These are phyloP conservation scores for Stellera chamaejasme DNA, from an alignment of 345 rosid genomes.

Conservation along the genomic window DNA sequence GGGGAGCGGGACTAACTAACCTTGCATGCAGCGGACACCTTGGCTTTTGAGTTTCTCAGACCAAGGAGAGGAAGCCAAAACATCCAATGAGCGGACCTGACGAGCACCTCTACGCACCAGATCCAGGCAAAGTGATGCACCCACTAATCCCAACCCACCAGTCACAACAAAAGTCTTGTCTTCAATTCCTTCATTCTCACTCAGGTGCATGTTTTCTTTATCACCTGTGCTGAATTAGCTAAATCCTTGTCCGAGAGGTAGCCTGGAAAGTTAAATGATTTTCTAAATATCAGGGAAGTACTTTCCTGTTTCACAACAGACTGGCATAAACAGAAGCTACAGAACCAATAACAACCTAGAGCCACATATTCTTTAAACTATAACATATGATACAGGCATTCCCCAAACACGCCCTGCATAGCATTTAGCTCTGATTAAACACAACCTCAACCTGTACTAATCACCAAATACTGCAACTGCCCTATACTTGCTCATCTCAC, in stretches of 20 bases:
- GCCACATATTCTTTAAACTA: too few species aligned
- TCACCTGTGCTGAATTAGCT: not conserved
- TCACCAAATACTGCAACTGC: too few species aligned
- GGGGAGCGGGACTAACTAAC: too few species aligned
- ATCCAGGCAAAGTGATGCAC: constrained; percentile 79
- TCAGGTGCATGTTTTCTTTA: constrained; percentile 51
- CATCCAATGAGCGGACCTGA: constrained; percentile 74
- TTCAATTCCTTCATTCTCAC: constrained; percentile 92
- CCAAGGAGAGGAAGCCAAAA: constrained; percentile 61
- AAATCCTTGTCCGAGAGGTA: not conserved
- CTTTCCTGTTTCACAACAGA: too few species aligned
- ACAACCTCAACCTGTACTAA: too few species aligned
- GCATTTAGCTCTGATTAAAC: too few species aligned
- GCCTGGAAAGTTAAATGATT: not conserved
- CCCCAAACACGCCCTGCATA: too few species aligned
- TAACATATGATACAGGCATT: too few species aligned
- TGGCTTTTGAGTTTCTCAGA: constrained; percentile 34
- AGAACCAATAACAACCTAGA: too few species aligned
- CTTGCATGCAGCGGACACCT: constrained; percentile 69
- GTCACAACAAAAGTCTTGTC: constrained; percentile 68
- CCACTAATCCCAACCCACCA: constrained; percentile 81
- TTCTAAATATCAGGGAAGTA: too few species aligned
- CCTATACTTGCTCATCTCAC: too few species aligned
- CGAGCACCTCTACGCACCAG: constrained; percentile 81
- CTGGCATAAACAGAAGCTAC: too few species aligned